Conservation (phyloP, 805 yeast genomes). For the Wickerhamomyces bisporus region DNA sequence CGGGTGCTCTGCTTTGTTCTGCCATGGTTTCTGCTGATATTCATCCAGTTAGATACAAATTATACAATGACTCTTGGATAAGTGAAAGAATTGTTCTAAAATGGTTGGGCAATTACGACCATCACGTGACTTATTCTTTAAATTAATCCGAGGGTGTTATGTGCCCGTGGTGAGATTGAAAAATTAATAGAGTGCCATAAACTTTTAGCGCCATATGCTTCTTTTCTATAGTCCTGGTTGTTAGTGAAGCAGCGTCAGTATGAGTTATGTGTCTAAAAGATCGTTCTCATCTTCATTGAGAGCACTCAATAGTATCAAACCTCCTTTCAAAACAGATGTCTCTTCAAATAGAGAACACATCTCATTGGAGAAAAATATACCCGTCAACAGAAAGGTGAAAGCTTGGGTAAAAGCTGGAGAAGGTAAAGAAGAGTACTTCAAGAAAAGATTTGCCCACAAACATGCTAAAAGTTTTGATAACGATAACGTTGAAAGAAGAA, state of each 20-base stretch:
- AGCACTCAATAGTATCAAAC: slow-evolving; percentile 6
- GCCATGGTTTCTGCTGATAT: too few species aligned
- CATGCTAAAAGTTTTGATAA: slow-evolving; percentile 40
- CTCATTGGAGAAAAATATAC: slow-evolving; percentile 41
- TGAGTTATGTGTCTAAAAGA: slow-evolving; percentile 7
- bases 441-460: slow-evolving; percentile 57
- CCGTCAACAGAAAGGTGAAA: slow-evolving; percentile 34
- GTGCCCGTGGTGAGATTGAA: too few species aligned
- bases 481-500: slow-evolving; percentile 13
- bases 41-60: too few species aligned
- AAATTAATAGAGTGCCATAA: too few species aligned
- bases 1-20: slow-evolving; percentile 6
- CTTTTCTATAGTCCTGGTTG: too few species aligned
- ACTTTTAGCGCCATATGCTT: too few species aligned
- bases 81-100: too few species aligned
- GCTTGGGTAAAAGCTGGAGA: slow-evolving; percentile 66
- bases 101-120: too few species aligned
- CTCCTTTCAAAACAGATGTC: slow-evolving; percentile 4
- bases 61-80: too few species aligned
- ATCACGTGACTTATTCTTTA: too few species aligned
- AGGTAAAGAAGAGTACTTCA: slow-evolving; percentile 59
- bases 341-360: slow-evolving; percentile 3
- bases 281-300: neutral
- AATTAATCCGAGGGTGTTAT: too few species aligned
- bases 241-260: too few species aligned